These are phyloP conservation scores for Trichoderma sp. DNA, from an alignment of 2,329 filamentous ascomycete species.

Conservation along the genomic window DNA sequence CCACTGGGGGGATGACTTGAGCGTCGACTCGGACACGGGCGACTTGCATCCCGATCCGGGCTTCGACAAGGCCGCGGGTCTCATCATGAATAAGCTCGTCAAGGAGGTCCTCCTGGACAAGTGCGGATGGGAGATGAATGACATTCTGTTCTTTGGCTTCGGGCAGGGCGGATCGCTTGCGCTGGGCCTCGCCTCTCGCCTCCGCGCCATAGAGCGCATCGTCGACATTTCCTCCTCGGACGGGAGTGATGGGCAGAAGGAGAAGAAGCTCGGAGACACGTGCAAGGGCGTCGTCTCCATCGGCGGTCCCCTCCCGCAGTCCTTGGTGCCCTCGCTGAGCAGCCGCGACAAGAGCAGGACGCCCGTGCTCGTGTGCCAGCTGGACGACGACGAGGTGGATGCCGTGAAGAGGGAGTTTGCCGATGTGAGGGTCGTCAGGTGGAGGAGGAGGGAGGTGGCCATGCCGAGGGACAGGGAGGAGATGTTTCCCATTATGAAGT, in stretches of 20 bases:
- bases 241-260: too few species aligned
- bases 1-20: slow-evolving; percentile 71
- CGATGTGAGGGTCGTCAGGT: slow-evolving; percentile 67
- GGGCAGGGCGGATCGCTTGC: slow-evolving; percentile 68
- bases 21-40: slow-evolving; percentile 53
- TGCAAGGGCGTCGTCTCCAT: slow-evolving; percentile 65
- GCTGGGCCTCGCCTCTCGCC: slow-evolving; percentile 55
- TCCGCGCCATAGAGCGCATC: slow-evolving; percentile 43
- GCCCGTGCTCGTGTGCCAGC: slow-evolving; percentile 61
- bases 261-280: slow-evolving; percentile 26
- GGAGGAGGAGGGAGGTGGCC: slow-evolving; percentile 69
- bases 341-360: slow-evolving; percentile 60
- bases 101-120: slow-evolving; percentile 52
- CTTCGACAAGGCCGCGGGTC: slow-evolving; percentile 51
- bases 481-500: slow-evolving; percentile 89
- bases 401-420: slow-evolving; percentile 66
- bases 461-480: slow-evolving; percentile 87
- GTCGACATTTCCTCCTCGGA: slow-evolving; percentile 36
- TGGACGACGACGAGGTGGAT: slow-evolving; percentile 66
- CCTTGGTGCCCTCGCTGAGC: slow-evolving; percentile 52
- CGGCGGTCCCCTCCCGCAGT: slow-evolving; percentile 60
- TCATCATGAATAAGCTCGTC: slow-evolving; percentile 57
- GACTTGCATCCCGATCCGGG: slow-evolving; percentile 64
- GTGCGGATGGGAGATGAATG: slow-evolving; percentile 61
- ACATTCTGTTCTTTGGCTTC: slow-evolving; percentile 67